Evolutionary conservation across 768 basidiomycete species (phyloP).

Genomic region (Boletellus ananiceps): DNA sequence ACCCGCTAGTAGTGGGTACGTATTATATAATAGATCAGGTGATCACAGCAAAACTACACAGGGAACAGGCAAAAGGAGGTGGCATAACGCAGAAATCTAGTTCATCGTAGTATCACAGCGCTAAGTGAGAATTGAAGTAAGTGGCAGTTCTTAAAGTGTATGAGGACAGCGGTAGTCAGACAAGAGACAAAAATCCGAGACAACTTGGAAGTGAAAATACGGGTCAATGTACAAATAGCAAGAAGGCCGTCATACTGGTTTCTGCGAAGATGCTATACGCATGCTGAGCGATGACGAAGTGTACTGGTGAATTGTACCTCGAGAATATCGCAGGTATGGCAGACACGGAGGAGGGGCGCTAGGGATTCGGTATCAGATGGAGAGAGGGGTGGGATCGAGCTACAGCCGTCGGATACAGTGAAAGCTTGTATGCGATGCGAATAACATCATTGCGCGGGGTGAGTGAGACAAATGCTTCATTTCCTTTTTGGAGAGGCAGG

Average conservation of each 20-base stretch:
- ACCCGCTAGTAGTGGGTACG: slow-evolving; percentile 8
- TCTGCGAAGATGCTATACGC: neutral
- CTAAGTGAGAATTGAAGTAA: no score
- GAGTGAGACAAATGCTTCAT: neutral
- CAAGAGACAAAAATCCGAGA: neutral
- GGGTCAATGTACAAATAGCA: neutral
- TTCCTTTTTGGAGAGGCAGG: neutral
- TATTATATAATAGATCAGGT: slow-evolving; percentile 3
- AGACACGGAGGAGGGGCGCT: neutral
- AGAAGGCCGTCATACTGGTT: neutral
- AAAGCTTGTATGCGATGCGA: neutral
- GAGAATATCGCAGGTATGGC: neutral
- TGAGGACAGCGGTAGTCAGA: neutral
- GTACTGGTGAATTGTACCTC: neutral
- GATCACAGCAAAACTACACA: no score
- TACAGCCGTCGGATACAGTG: neutral
- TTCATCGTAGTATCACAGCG: no score
- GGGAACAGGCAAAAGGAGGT: no score
- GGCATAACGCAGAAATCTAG: no score
- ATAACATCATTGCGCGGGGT: no score
- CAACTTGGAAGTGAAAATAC: neutral
- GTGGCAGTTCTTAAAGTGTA: no score
- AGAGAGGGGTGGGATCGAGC: neutral
- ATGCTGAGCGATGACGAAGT: neutral
- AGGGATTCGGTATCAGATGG: neutral